A percentile compares a stretch with the other conserved stretches of the same genome.
Evolutionary conservation across 352 stramenopile species (phyloP).

Genomic region (Chrysophaeum taylorii): DNA sequence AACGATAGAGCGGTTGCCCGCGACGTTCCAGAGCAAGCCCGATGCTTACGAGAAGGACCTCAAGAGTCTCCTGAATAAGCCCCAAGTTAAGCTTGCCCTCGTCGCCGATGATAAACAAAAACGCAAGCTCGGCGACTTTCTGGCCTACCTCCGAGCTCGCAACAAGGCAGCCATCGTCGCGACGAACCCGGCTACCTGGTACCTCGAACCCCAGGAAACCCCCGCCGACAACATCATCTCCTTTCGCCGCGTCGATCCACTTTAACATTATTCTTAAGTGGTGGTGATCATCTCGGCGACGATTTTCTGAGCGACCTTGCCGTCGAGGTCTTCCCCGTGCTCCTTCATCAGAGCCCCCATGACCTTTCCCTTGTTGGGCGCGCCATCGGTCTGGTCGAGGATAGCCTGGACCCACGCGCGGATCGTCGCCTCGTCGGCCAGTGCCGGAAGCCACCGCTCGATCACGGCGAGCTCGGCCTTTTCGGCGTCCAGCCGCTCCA

Average conservation of each 20-base stretch:
- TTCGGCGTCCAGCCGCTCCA: conserved; percentile 19
- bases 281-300: conserved; percentile 2
- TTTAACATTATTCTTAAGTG: too few relatives aligned
- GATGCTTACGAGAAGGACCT: conserved; percentile 12
- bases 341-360: conserved; percentile 25
- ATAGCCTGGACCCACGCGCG: conserved; percentile 17
- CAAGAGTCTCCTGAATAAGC: background rate
- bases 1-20: too few relatives aligned
- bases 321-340: conserved; percentile 20
- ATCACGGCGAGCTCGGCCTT: conserved; percentile 22
- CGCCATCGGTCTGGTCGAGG: conserved; percentile 9
- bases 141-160: background rate
- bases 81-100: background rate
- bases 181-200: background rate
- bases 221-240: too few relatives aligned
- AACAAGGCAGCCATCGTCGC: conserved; percentile 5
- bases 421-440: conserved; percentile 20
- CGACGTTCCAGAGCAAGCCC: background rate
- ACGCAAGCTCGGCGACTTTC: background rate
- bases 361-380: conserved; percentile 23
- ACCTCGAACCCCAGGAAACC: conserved; percentile 2
- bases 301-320: conserved; percentile 15
- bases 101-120: background rate
- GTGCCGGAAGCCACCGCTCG: conserved; percentile 20
- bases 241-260: too few relatives aligned